Evolutionary conservation across 768 basidiomycete species (phyloP).

Genomic region (Astraeus odoratus): DNA sequence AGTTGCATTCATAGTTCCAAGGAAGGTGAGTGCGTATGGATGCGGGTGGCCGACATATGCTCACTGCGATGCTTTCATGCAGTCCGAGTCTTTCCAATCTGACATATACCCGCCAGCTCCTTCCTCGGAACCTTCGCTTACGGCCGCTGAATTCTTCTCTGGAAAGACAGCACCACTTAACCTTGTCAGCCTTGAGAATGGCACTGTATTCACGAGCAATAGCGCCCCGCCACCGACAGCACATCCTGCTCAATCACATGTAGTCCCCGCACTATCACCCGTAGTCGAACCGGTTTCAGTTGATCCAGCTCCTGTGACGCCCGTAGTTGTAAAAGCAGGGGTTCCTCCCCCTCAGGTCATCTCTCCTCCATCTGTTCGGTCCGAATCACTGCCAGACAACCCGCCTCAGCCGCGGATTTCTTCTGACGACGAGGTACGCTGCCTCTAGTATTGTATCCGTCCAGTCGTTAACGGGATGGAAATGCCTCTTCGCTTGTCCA

Average conservation of each 20-base stretch:
- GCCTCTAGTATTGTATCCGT: slow-evolving; percentile 2
- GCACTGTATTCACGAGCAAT: slow-evolving; percentile 34
- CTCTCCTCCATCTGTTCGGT: slow-evolving; percentile 5
- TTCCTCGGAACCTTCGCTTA: slow-evolving; percentile 71
- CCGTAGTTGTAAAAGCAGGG: slow-evolving; percentile 23
- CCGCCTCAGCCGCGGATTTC: not conserved
- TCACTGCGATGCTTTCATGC: slow-evolving; percentile 1
- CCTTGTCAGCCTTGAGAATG: slow-evolving; percentile 73
- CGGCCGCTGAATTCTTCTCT: slow-evolving; percentile 80
- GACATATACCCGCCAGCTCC: slow-evolving; percentile 95
- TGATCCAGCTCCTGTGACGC: slow-evolving; percentile 1
- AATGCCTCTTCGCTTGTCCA: slow-evolving; percentile 2
- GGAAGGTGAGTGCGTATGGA: slow-evolving; percentile 51
- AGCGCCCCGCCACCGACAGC: slow-evolving; percentile 12
- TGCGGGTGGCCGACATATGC: not conserved
- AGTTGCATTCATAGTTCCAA: slow-evolving; percentile 91
- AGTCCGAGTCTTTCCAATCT: slow-evolving; percentile 94
- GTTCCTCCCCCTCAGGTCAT: slow-evolving; percentile 10
- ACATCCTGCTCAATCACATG: slow-evolving; percentile 18
- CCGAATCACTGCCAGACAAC: slow-evolving; percentile 8
- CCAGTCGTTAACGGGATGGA: too few species aligned
- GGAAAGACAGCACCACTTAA: slow-evolving; percentile 78
- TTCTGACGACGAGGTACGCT: slow-evolving; percentile 28
- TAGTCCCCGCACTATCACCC: slow-evolving; percentile 20
- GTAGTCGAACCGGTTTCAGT: slow-evolving; percentile 29